Evolutionary conservation across 495 filamentous ascomycete species (phyloP).

Genomic region (Penicillium dipodomyicola): DNA sequence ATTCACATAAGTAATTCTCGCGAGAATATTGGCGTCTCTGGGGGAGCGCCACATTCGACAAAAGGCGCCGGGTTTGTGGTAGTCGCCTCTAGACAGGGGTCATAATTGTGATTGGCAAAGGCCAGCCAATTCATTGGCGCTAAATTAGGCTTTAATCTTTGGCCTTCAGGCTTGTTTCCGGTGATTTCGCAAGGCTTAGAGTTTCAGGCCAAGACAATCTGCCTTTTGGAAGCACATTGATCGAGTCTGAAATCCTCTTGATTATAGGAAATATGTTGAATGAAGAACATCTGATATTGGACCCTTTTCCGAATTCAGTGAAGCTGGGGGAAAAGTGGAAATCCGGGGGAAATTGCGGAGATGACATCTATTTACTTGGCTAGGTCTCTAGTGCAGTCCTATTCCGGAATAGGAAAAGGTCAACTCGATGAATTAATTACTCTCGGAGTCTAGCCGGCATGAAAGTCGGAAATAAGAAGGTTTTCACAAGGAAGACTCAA

Average conservation of each 20-base stretch:
- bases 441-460: background rate
- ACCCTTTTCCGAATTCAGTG: background rate
- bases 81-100: background rate
- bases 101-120: background rate
- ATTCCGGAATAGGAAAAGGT: background rate
- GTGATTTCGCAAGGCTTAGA: background rate
- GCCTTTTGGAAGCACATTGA: background rate
- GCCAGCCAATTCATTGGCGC: background rate
- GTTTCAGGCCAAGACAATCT: background rate
- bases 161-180: background rate
- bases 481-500: background rate
- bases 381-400: background rate
- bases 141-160: constrained; percentile 2
- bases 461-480: background rate
- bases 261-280: background rate
- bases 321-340: background rate
- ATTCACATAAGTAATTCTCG: background rate
- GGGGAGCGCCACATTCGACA: constrained; percentile 1
- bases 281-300: background rate
- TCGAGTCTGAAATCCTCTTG: background rate
- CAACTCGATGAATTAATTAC: background rate
- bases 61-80: background rate
- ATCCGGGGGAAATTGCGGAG: background rate
- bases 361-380: no score
- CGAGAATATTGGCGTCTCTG: background rate